Base-by-base conservation (phyloP, 768 basidiomycete species). In the Suillus brevipes region DNA sequence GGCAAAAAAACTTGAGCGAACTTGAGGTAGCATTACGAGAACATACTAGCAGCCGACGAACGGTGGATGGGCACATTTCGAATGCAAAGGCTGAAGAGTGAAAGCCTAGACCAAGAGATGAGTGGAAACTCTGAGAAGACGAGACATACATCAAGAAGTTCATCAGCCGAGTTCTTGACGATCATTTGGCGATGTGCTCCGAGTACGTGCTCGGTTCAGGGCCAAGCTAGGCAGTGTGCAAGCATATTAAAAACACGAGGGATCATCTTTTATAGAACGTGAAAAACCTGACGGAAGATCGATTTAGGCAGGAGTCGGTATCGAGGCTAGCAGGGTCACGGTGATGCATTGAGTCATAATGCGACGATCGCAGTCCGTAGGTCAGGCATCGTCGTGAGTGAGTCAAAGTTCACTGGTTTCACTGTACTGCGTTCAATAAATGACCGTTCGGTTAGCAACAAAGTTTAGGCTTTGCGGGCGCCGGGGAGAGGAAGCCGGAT, bases 211-310 rank as follows among this genome's bases (percentile, higher is more conserved):
- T 14, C n/a, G 12, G 36, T 38, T 31, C 58, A 59, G 40, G 58
- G 40, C 38, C 38, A 58, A 58, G 25, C 31, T 34, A 31, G 38
- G 28, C 25, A 59, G 25, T 40, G 10, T 31, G 1, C 18, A 28
- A 31, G 25, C 6, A 42, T 8, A 59, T 59, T 42, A 59, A 59
- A 59, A 59, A 28, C 58, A 59, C 23, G 58, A 59, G 58, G 58
- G 18, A 58, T 20, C 23, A 42, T 42, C 28, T 28, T 13, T 28
- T 43, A 42, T 28, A 31, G 38, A 18, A 31, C 18, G 3, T 56
- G 20, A 37, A 20, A 23, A 38, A 58, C 38, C 4, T 20, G 14
- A 12, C 16, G 58, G 58, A 59, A 31, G 25, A 59, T 59, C 58
- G 6, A 42, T 59, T 59, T 59, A 59, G 57, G 57, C 57, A 58